These are phyloP conservation scores for Castanea mollissima DNA, from an alignment of 306 rosid genomes.

Conservation along the genomic window DNA sequence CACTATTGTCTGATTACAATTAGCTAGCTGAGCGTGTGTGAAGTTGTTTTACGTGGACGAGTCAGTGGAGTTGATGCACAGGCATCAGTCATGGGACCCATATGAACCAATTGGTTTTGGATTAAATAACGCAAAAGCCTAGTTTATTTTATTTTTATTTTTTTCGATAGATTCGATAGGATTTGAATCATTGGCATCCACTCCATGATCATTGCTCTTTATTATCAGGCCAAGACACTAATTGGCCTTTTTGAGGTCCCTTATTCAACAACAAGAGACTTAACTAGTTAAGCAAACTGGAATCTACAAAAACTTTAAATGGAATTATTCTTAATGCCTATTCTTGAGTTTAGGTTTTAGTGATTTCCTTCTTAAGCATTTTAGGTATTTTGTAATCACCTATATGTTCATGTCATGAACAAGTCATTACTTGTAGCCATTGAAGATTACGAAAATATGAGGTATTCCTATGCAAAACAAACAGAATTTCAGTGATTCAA, in stretches of 20 bases:
- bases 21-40: not conserved
- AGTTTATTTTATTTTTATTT: too few species aligned
- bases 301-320: not conserved
- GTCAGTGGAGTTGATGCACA: not conserved
- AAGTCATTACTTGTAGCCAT: not conserved
- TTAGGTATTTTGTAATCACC: not conserved
- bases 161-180: too few species aligned
- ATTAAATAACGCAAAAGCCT: not conserved
- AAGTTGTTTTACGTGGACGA: not conserved
- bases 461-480: not conserved
- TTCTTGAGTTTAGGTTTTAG: not conserved
- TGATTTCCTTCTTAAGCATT: not conserved
- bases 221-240: too few species aligned
- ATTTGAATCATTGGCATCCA: too few species aligned
- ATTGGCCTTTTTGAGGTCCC: too few species aligned
- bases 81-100: not conserved
- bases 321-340: not conserved
- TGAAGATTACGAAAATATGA: not conserved
- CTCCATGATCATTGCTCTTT: too few species aligned
- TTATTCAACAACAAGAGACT: too few species aligned
- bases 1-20: not conserved
- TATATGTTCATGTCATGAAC: not conserved
- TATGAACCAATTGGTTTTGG: not conserved
- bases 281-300: too few species aligned
- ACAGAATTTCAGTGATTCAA: not conserved